phyloP scores from a whole-genome alignment of 2,329 filamentous ascomycete species.

The Ustulina deusta region DNA sequence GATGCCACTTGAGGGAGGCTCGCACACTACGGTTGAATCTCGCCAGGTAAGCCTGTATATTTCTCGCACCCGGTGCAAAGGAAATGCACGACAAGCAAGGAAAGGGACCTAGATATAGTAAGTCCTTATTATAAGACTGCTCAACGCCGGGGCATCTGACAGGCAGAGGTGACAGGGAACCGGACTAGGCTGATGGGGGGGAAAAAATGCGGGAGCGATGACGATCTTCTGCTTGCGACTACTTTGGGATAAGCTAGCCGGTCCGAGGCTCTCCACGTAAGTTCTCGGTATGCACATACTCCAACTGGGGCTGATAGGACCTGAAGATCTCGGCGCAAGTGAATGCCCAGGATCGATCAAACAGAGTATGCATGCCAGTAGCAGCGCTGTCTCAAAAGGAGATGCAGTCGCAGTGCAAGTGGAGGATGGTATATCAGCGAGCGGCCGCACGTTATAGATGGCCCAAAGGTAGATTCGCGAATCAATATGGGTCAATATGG shows the following conservation, averaged over 20 bases:
- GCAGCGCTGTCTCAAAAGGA: slow-evolving; percentile 12
- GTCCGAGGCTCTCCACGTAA: slow-evolving; percentile 28
- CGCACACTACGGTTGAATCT: slow-evolving; percentile 16
- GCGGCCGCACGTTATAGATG: background rate
- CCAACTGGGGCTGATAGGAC: slow-evolving; percentile 26
- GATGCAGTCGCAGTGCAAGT: slow-evolving; percentile 16
- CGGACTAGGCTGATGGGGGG: slow-evolving; percentile 29
- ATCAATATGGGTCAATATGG: background rate
- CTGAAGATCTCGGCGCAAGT: slow-evolving; percentile 24
- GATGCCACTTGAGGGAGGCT: slow-evolving; percentile 21
- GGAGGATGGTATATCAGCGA: background rate
- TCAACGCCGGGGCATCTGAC: slow-evolving; percentile 19
- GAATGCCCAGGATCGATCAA: slow-evolving; percentile 20
- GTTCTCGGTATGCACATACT: slow-evolving; percentile 23
- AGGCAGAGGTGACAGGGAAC: slow-evolving; percentile 25
- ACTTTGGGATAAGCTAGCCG: slow-evolving; percentile 37
- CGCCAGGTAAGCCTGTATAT: background rate
- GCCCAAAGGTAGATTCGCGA: slow-evolving; percentile 12
- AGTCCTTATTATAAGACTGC: slow-evolving; percentile 10
- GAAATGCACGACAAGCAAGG: background rate
- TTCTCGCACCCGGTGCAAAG: background rate
- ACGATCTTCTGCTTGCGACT: slow-evolving; percentile 37
- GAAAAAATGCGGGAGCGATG: slow-evolving; percentile 35
- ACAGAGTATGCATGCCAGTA: slow-evolving; percentile 17
- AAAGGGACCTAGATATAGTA: slow-evolving; percentile 8